Conservation (phyloP, 345 rosid genomes). For the Sonneratia caseolaris region DNA sequence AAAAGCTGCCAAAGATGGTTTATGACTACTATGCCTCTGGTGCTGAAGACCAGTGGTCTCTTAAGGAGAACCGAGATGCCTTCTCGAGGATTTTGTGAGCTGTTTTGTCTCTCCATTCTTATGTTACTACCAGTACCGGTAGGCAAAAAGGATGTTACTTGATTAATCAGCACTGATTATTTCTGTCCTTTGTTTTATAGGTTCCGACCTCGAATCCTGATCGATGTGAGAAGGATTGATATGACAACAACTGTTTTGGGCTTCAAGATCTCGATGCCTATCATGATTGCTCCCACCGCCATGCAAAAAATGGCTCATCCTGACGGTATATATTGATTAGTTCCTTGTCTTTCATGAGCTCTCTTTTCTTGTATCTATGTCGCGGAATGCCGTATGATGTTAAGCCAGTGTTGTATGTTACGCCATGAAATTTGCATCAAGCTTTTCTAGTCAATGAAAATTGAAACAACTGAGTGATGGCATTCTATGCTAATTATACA, state of each 20-base stretch:
- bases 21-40: constrained; percentile 92
- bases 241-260: constrained; percentile 67
- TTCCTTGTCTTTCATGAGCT: neutral
- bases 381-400: neutral
- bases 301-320: constrained; percentile 99
- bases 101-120: neutral
- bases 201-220: constrained; percentile 86
- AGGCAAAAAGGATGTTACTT: neutral
- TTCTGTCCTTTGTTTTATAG: constrained; percentile 17
- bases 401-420: too few relatives aligned
- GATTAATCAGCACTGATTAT: neutral
- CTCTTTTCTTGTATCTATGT: neutral
- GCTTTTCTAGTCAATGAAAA: neutral
- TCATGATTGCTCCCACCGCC: constrained; percentile 94
- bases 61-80: constrained; percentile 69
- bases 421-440: neutral
- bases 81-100: constrained; percentile 39
- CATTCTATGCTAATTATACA: neutral
- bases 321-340: constrained; percentile 36
- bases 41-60: constrained; percentile 97
- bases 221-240: constrained; percentile 85
- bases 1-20: constrained; percentile 86
- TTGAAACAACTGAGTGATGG: neutral
- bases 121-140: neutral
- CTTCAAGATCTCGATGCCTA: constrained; percentile 86